Evolutionary conservation across 2,329 filamentous ascomycete genomes (phyloP).

Genomic region (Phoma herbarum): DNA sequence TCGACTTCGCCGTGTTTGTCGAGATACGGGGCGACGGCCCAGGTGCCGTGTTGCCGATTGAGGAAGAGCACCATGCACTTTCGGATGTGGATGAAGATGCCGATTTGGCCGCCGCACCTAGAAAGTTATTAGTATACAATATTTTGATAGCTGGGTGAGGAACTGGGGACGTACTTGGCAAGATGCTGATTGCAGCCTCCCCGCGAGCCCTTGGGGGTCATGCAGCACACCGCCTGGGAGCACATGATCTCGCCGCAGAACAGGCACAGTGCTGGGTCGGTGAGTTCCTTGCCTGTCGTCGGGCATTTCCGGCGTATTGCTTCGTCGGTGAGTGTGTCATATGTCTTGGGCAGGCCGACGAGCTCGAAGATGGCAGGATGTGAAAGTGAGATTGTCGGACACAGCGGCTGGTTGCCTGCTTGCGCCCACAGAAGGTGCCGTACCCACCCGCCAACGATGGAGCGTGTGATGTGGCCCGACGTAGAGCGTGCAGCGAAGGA

Average conservation of each 20-base stretch:
- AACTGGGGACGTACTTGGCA: slow-evolving; percentile 69
- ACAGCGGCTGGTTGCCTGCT: slow-evolving; percentile 53
- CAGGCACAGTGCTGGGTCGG: slow-evolving; percentile 89
- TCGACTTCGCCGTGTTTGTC: slow-evolving; percentile 97
- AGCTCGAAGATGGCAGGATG: slow-evolving; percentile 96
- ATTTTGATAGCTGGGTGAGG: not conserved
- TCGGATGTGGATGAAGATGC: slow-evolving; percentile 95
- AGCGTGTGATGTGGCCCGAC: slow-evolving; percentile 53
- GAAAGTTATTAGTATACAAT: slow-evolving; percentile 20
- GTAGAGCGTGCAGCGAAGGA: slow-evolving; percentile 56
- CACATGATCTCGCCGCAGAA: slow-evolving; percentile 98
- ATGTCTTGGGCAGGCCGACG: slow-evolving; percentile 89
- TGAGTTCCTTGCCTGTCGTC: slow-evolving; percentile 88
- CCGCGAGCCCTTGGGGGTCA: slow-evolving; percentile 65
- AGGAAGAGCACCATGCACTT: slow-evolving; percentile 93
- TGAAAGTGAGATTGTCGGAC: slow-evolving; percentile 62
- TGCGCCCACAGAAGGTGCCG: slow-evolving; percentile 63
- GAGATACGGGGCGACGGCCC: slow-evolving; percentile 87
- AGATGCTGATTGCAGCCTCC: slow-evolving; percentile 86
- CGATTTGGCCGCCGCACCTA: slow-evolving; percentile 87
- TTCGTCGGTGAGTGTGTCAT: slow-evolving; percentile 91
- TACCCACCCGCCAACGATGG: slow-evolving; percentile 75
- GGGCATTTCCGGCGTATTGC: slow-evolving; percentile 85
- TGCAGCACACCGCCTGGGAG: slow-evolving; percentile 91
- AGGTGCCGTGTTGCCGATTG: slow-evolving; percentile 83